A percentile compares a stretch with the other conserved stretches of the same genome.
Conservation (phyloP, 805 yeast species). For the Saccharomycopsis vini region DNA sequence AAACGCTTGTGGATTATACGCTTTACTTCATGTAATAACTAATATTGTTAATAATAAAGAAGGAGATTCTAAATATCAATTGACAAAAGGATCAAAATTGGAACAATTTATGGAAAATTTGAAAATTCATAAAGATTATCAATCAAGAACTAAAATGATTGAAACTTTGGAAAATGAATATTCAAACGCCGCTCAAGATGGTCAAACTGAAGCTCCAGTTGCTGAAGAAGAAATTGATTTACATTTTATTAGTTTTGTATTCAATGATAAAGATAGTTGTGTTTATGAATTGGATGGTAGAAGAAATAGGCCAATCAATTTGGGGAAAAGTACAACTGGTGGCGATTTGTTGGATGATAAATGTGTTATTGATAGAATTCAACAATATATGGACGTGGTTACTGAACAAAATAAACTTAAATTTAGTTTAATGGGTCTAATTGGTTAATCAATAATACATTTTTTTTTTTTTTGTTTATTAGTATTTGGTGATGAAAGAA, state of each 20-base stretch:
- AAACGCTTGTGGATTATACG: conserved; percentile 92
- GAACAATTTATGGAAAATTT: conserved; percentile 30
- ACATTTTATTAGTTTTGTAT: conserved; percentile 73
- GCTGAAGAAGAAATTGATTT: conserved; percentile 46
- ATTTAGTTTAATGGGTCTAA: conserved; percentile 69
- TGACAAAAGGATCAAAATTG: conserved; percentile 24
- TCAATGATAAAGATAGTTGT: conserved; percentile 41
- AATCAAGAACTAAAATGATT: conserved; percentile 35
- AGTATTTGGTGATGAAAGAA: no score
- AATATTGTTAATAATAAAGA: conserved; percentile 25
- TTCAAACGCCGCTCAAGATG: conserved; percentile 36
- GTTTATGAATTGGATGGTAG: conserved; percentile 88
- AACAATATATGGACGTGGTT: conserved; percentile 56
- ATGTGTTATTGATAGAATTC: conserved; percentile 44
- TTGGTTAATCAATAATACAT: conserved; percentile 47
- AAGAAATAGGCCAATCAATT: conserved; percentile 60
- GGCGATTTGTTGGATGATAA: conserved; percentile 47
- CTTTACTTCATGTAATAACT: conserved; percentile 58
- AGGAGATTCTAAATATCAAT: conserved; percentile 11
- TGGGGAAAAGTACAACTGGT: conserved; percentile 34
- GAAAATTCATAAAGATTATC: conserved; percentile 31
- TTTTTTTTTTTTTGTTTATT: conserved; percentile 36
- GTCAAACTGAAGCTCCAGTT: conserved; percentile 61
- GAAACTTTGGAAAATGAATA: conserved; percentile 39
- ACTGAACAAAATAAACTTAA: conserved; percentile 50